Evolutionary conservation across 306 rosid species (phyloP).

Genomic region (Pyrus betulifolia): DNA sequence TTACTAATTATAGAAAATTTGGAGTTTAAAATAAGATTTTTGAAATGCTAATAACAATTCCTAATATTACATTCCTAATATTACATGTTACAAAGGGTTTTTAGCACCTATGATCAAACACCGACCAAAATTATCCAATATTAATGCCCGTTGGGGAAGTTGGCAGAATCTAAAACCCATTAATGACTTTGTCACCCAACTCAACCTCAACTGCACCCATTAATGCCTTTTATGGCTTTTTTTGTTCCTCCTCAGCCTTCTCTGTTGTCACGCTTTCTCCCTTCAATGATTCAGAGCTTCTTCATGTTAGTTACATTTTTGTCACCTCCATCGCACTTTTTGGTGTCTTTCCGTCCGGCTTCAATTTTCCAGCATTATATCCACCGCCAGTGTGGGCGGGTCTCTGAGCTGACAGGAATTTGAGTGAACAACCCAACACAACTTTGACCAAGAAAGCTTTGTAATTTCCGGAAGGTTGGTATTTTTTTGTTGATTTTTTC

Average conservation of each 20-base stretch:
- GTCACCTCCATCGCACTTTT: neutral
- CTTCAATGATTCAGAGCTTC: neutral
- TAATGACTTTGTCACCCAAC: constrained; percentile 34
- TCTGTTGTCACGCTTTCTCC: neutral
- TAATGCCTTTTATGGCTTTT: neutral
- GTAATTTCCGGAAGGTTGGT: constrained; percentile 36
- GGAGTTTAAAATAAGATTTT: too few relatives aligned
- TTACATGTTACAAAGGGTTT: too few relatives aligned
- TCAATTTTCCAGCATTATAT: neutral
- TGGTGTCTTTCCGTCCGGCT: neutral
- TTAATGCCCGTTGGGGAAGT: constrained; percentile 72
- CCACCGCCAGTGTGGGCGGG: neutral
- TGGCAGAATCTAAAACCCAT: constrained; percentile 36
- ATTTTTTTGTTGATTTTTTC: constrained; percentile 10
- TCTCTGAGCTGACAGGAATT: constrained; percentile 7
- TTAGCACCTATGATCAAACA: neutral
- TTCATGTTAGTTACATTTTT: neutral
- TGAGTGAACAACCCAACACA: constrained; percentile 11
- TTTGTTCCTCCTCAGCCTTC: neutral
- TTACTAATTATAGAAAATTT: too few relatives aligned
- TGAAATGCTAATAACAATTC: too few relatives aligned
- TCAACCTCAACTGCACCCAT: constrained; percentile 20
- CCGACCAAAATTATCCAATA: constrained; percentile 23
- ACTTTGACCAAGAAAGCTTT: constrained; percentile 13
- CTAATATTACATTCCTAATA: too few relatives aligned